phyloP scores from a whole-genome alignment of 306 rosid species.

The Medicago ruthenica region DNA sequence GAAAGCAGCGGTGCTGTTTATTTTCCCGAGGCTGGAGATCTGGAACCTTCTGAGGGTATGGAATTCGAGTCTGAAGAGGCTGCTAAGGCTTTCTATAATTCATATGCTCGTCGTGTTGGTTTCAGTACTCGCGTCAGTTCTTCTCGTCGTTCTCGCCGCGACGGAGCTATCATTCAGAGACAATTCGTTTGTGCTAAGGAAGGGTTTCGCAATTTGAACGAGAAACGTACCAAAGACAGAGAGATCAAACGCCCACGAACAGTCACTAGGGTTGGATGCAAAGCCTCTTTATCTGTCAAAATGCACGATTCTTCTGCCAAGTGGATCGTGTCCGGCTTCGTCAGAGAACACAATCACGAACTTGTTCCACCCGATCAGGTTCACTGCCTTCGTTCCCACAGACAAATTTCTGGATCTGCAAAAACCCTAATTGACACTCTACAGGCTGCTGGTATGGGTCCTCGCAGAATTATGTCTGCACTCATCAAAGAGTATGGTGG shows the following conservation, averaged over 20 bases:
- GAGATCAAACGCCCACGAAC: slow-evolving; percentile 97
- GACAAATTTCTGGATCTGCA: slow-evolving; percentile 97
- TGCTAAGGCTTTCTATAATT: slow-evolving; percentile 96
- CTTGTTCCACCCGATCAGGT: slow-evolving; percentile 97
- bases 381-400: slow-evolving; percentile 93
- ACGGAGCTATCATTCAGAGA: slow-evolving; percentile 96
- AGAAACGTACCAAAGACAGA: slow-evolving; percentile 97
- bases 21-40: slow-evolving; percentile 85
- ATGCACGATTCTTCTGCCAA: slow-evolving; percentile 98
- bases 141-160: slow-evolving; percentile 95
- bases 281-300: slow-evolving; percentile 94
- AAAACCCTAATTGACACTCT: slow-evolving; percentile 94
- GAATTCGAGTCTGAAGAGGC: slow-evolving; percentile 99
- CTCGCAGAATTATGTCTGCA: slow-evolving; percentile 96
- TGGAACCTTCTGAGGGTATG: slow-evolving; percentile 94
- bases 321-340: slow-evolving; percentile 97
- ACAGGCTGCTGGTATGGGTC: slow-evolving; percentile 99
- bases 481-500: slow-evolving; percentile 97
- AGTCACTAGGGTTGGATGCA: slow-evolving; percentile 94
- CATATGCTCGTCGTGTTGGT: slow-evolving; percentile 97
- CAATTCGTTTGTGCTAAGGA: slow-evolving; percentile 98
- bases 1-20: slow-evolving; percentile 63
- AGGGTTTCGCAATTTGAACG: slow-evolving; percentile 94
- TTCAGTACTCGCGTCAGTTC: slow-evolving; percentile 99
- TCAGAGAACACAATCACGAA: slow-evolving; percentile 90